These are phyloP conservation scores for Penicillium griseofulvum DNA, from an alignment of 2,329 filamentous ascomycete species.

Conservation along the genomic window DNA sequence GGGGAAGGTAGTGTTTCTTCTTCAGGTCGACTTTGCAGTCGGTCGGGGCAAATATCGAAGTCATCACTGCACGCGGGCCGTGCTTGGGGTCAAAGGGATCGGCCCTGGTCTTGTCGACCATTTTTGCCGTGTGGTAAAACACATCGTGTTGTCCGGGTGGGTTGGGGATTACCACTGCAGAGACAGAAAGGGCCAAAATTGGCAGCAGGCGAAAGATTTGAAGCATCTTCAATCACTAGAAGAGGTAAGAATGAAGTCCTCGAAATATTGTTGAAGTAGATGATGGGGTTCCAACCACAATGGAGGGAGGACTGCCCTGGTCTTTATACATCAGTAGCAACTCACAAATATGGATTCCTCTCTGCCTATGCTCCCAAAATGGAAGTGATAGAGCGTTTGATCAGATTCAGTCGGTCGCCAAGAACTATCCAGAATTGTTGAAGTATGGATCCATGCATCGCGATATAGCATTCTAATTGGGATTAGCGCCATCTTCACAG, in stretches of 20 bases:
- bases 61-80: slow-evolving; percentile 24
- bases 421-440: not conserved
- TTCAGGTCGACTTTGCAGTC: slow-evolving; percentile 8
- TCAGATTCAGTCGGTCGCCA: not conserved
- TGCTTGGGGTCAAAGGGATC: slow-evolving; percentile 27
- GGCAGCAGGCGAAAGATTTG: not conserved
- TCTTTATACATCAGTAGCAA: not conserved
- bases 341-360: not conserved
- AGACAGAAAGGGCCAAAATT: not conserved
- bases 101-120: slow-evolving; percentile 22
- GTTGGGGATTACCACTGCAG: not conserved
- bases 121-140: slow-evolving; percentile 2
- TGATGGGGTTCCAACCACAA: not conserved
- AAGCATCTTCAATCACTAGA: not conserved
- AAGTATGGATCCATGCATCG: not conserved
- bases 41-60: slow-evolving; percentile 28
- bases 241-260: not conserved
- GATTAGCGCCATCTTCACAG: not conserved
- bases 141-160: slow-evolving; percentile 9
- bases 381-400: not conserved
- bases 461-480: not conserved
- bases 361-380: not conserved
- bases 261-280: not conserved
- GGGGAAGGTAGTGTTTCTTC: slow-evolving; percentile 27
- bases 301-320: not conserved